phyloP scores from a whole-genome alignment of 768 basidiomycete genomes.

The Jaapia argillacea region DNA sequence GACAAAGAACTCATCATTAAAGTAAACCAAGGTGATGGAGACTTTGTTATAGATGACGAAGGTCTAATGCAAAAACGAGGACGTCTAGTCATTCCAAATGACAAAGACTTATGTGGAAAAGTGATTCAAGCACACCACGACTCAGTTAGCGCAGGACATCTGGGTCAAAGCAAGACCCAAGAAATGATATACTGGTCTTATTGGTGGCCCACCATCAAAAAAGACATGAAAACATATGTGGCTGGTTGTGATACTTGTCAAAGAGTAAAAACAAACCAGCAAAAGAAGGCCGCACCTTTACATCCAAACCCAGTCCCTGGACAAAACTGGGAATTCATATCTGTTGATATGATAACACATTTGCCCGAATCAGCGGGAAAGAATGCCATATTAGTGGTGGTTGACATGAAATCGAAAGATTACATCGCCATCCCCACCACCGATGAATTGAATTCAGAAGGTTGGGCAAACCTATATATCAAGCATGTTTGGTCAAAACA shows the following conservation, averaged over 20 bases:
- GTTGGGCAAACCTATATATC: conserved; percentile 6
- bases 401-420: conserved; percentile 11
- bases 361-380: conserved; percentile 13
- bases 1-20: too few relatives aligned
- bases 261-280: not conserved
- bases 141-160: conserved; percentile 7
- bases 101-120: not conserved
- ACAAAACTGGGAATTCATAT: conserved; percentile 19
- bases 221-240: not conserved
- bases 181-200: not conserved
- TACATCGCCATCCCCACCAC: conserved; percentile 9
- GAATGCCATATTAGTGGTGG: conserved; percentile 13
- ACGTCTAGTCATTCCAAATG: not conserved
- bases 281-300: not conserved
- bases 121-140: not conserved
- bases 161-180: conserved; percentile 7
- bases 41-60: too few relatives aligned
- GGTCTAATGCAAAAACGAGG: not conserved
- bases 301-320: conserved; percentile 8
- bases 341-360: conserved; percentile 16
- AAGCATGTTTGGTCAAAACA: conserved; percentile 8
- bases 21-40: too few relatives aligned
- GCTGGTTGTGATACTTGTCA: not conserved
- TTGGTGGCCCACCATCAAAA: not conserved
- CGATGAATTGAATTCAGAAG: not conserved